Conservation (phyloP, 140 eudicot genomes). For the Flaveria floridana region DNA sequence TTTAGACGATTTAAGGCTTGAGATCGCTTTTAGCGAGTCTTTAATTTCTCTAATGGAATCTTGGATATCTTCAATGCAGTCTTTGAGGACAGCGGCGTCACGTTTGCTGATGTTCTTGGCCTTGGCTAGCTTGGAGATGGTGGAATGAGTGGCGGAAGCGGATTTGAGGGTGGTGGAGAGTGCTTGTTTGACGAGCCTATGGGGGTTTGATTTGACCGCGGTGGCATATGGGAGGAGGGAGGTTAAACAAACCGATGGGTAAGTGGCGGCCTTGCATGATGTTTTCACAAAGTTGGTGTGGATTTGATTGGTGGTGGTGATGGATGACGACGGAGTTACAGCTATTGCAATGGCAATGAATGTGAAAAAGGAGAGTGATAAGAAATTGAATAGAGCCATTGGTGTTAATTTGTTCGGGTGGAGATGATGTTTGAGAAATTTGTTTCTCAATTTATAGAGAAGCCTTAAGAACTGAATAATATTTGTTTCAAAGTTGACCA, state of each 20-base stretch:
- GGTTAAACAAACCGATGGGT: conserved; percentile 47
- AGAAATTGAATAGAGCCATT: conserved; percentile 25
- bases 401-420: not conserved
- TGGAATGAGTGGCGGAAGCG: conserved; percentile 33
- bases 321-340: not conserved
- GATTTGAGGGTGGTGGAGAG: conserved; percentile 41
- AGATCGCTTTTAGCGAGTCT: conserved; percentile 40
- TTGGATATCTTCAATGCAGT: conserved; percentile 48
- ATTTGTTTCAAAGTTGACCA: not conserved
- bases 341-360: conserved; percentile 15
- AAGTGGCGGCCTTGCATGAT: conserved; percentile 49
- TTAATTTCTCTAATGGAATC: conserved; percentile 53
- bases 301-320: conserved; percentile 17
- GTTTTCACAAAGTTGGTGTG: conserved; percentile 24
- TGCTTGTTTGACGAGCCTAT: conserved; percentile 44
- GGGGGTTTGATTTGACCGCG: conserved; percentile 38
- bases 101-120: conserved; percentile 31
- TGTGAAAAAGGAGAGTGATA: conserved; percentile 22
- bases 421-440: not conserved
- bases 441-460: not conserved
- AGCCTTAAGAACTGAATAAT: not conserved
- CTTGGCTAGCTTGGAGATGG: conserved; percentile 31
- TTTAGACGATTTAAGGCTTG: conserved; percentile 20
- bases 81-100: conserved; percentile 43
- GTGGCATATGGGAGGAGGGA: conserved; percentile 53